Percentiles rank a stretch among this genome's conserved stretches.
Evolutionary conservation across 2,329 filamentous ascomycete species (phyloP).

Genomic region (Ophiostoma quercus): DNA sequence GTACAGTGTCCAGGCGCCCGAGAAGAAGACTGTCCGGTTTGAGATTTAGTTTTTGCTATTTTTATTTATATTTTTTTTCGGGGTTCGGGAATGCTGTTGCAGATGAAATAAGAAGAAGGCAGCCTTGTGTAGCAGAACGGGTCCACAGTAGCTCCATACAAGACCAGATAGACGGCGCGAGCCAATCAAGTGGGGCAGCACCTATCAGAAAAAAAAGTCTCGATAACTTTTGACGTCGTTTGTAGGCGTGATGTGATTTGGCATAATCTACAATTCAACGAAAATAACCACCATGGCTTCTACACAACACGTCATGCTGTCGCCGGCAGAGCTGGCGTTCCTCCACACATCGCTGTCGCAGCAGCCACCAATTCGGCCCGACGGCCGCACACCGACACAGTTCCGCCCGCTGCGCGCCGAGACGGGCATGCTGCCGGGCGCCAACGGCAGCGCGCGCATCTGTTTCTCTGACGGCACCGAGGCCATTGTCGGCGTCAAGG

Average conservation of each 20-base stretch:
- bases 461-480: slow-evolving; percentile 95
- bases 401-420: slow-evolving; percentile 90
- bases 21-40: slow-evolving; percentile 23
- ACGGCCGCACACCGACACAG: slow-evolving; percentile 74
- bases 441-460: slow-evolving; percentile 88
- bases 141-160: slow-evolving; percentile 17
- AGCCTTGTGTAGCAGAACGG: neutral
- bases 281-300: slow-evolving; percentile 51
- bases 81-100: neutral
- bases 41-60: neutral
- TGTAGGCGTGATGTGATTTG: neutral
- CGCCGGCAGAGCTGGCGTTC: slow-evolving; percentile 93
- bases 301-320: slow-evolving; percentile 68
- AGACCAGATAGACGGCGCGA: neutral
- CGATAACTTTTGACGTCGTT: slow-evolving; percentile 9
- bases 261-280: too few relatives aligned
- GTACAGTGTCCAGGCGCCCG: neutral
- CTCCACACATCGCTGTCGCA: slow-evolving; percentile 81
- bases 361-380: slow-evolving; percentile 78
- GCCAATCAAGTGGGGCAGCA: slow-evolving; percentile 21
- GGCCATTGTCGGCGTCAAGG: slow-evolving; percentile 92
- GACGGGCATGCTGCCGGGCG: slow-evolving; percentile 78
- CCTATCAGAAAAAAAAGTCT: slow-evolving; percentile 20
- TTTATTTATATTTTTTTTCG: neutral
- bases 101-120: neutral